These are phyloP conservation scores for Microcera coccophila DNA, from an alignment of 2,329 filamentous ascomycete genomes.

Conservation along the genomic window DNA sequence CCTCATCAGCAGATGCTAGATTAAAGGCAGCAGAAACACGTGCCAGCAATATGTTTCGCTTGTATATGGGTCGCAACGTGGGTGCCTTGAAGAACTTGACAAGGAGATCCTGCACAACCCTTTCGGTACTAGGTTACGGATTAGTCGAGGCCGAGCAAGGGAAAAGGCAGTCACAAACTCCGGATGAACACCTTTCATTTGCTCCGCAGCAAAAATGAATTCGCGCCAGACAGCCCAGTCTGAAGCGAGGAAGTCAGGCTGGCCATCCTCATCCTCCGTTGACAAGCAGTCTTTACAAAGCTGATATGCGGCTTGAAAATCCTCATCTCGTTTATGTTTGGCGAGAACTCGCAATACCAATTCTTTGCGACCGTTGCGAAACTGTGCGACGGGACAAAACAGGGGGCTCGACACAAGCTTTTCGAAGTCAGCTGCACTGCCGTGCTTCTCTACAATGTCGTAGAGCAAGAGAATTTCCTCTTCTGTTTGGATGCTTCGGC, in stretches of 20 bases:
- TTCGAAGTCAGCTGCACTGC: slow-evolving; percentile 38
- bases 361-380: slow-evolving; percentile 46
- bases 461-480: slow-evolving; percentile 51
- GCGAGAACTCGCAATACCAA: slow-evolving; percentile 40
- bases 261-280: slow-evolving; percentile 33
- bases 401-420: slow-evolving; percentile 37
- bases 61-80: slow-evolving; percentile 36
- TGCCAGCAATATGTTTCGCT: slow-evolving; percentile 38
- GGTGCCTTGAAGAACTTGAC: slow-evolving; percentile 28
- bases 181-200: slow-evolving; percentile 29
- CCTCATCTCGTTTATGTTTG: slow-evolving; percentile 34
- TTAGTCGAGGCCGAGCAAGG: background rate
- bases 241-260: slow-evolving; percentile 42
- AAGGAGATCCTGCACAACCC: slow-evolving; percentile 30
- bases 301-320: slow-evolving; percentile 42
- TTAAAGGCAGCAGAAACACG: slow-evolving; percentile 37
- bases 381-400: slow-evolving; percentile 42
- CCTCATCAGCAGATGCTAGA: slow-evolving; percentile 27
- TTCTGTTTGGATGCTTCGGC: slow-evolving; percentile 40
- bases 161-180: slow-evolving; percentile 28
- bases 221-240: slow-evolving; percentile 42
- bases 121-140: slow-evolving; percentile 20
- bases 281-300: slow-evolving; percentile 44
- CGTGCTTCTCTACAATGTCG: slow-evolving; percentile 43
- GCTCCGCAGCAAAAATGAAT: slow-evolving; percentile 37